Percentiles rank a stretch among this genome's conserved stretches.
Evolutionary conservation across 208 protist species (phyloP).

Genomic region (Crithidia fasciculata): DNA sequence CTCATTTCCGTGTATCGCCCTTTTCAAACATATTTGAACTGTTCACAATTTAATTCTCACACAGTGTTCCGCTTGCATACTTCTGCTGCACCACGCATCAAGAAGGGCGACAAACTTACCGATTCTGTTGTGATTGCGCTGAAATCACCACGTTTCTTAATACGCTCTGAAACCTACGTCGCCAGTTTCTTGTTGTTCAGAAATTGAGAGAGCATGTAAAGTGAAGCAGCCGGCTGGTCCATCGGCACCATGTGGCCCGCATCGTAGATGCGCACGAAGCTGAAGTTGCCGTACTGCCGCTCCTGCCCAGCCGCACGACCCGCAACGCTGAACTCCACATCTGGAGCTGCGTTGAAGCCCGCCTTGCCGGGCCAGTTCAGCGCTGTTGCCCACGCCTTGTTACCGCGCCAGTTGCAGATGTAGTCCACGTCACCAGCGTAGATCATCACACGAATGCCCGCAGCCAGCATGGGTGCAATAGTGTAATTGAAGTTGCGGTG

Average conservation of each 20-base stretch:
- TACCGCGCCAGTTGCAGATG: conserved; percentile 94
- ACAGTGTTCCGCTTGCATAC: no score
- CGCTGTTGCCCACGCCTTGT: conserved; percentile 71
- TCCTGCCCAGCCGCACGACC: conserved; percentile 37
- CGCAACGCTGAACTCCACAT: conserved; percentile 36
- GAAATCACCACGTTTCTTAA: no score
- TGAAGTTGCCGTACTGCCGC: conserved; percentile 52
- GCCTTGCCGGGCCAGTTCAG: conserved; percentile 78
- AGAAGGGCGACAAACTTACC: no score
- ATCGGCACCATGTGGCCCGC: conserved; percentile 91
- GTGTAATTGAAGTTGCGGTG: conserved; percentile 69
- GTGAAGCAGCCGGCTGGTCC: conserved; percentile 71
- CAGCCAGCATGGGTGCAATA: conserved; percentile 58
- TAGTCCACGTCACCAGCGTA: conserved; percentile 92
- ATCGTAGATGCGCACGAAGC: conserved; percentile 77
- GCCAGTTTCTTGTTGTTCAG: conserved; percentile 20
- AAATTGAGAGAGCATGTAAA: conserved; percentile 60
- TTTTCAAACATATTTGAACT: no score
- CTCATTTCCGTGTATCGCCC: no score
- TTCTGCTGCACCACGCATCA: no score
- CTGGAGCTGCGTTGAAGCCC: conserved; percentile 48
- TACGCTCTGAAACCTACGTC: no score
- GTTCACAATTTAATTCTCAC: no score
- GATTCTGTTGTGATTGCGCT: no score
- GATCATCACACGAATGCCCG: conserved; percentile 80